Conservation (phyloP, 1,284 basidiomycete genomes). For the Ganoderma multipileum region DNA sequence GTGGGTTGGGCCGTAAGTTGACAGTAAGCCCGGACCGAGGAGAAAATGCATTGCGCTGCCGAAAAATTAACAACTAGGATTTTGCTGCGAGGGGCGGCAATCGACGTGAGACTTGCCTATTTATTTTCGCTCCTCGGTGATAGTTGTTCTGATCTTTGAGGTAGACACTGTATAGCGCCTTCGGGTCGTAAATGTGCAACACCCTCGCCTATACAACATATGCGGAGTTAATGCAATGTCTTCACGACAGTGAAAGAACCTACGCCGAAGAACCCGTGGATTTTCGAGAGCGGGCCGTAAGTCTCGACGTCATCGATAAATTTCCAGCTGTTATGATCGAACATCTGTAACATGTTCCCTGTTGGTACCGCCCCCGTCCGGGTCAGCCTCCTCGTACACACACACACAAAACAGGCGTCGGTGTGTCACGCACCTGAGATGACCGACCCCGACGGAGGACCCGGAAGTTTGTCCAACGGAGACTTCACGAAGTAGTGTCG, state of each 20-base stretch:
- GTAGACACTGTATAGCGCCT: conserved; percentile 37
- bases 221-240: neutral
- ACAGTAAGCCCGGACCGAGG: conserved; percentile 17
- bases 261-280: conserved; percentile 6
- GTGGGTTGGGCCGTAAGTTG: conserved; percentile 25
- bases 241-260: neutral
- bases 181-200: conserved; percentile 35
- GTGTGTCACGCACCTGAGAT: conserved; percentile 25
- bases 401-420: neutral
- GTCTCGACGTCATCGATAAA: conserved; percentile 1
- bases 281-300: neutral
- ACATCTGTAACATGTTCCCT: conserved; percentile 10
- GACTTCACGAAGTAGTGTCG: conserved; percentile 5
- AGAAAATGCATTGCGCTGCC: neutral
- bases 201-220: conserved; percentile 12
- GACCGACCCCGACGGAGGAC: conserved; percentile 30
- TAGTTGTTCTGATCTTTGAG: conserved; percentile 40
- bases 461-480: conserved; percentile 32
- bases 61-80: no score
- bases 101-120: neutral
- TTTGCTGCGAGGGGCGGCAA: neutral
- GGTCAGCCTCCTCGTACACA: neutral
- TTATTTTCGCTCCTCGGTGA: conserved; percentile 21
- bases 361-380: neutral
- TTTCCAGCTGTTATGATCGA: conserved; percentile 5